A percentile compares a stretch with the other conserved stretches of the same genome.
Evolutionary conservation across 495 filamentous ascomycete species (phyloP).

Genomic region (Mycothermus thermophilus): DNA sequence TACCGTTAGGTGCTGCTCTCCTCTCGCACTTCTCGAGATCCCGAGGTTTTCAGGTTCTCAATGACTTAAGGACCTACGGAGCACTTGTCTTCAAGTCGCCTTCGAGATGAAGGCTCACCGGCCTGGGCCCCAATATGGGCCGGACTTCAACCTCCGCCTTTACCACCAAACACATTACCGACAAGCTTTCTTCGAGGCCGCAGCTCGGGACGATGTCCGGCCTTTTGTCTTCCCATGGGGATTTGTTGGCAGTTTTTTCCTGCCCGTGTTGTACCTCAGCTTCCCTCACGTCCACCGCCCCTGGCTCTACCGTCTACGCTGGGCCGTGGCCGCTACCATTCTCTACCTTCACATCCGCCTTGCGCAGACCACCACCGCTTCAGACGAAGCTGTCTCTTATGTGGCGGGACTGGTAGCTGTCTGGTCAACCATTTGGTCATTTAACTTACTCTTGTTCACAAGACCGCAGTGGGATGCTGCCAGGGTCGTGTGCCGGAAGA

Average conservation of each 20-base stretch:
- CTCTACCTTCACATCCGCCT: conserved; percentile 26
- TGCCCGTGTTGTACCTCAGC: conserved; percentile 42
- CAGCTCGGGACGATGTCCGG: conserved; percentile 22
- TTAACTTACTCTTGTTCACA: conserved; percentile 47
- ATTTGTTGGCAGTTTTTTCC: conserved; percentile 32
- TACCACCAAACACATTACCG: conserved; percentile 5
- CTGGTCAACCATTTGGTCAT: conserved; percentile 55
- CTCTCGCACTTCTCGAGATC: no score
- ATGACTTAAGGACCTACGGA: no score
- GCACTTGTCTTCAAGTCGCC: no score
- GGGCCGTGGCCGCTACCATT: conserved; percentile 35
- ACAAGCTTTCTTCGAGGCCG: conserved; percentile 4
- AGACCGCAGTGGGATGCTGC: conserved; percentile 52
- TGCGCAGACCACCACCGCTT: conserved; percentile 36
- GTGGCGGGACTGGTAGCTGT: conserved; percentile 49
- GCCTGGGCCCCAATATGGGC: conserved; percentile 1
- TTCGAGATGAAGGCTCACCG: no score
- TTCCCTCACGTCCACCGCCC: conserved; percentile 41
- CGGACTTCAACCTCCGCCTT: conserved; percentile 3
- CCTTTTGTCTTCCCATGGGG: conserved; percentile 45
- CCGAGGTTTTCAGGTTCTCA: no score
- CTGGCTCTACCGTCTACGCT: conserved; percentile 36
- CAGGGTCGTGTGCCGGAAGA: conserved; percentile 40
- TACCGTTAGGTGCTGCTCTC: no score
- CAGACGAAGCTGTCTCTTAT: conserved; percentile 48